These are phyloP conservation scores for Scleromitrula shiraiana DNA, from an alignment of 2,329 filamentous ascomycete genomes.

Conservation along the genomic window DNA sequence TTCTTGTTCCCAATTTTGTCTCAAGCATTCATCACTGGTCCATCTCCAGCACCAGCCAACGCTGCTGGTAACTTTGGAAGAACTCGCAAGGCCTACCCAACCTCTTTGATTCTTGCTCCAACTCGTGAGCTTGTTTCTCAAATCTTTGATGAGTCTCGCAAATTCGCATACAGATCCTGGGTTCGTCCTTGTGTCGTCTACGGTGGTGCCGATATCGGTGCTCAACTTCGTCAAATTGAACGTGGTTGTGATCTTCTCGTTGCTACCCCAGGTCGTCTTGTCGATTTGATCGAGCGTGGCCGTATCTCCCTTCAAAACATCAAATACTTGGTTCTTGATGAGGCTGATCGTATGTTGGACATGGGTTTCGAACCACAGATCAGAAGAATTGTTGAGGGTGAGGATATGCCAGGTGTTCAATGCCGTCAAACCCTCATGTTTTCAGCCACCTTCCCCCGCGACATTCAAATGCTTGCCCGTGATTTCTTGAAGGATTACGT, in stretches of 20 bases:
- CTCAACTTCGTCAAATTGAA: slow-evolving; percentile 96
- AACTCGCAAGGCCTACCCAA: slow-evolving; percentile 96
- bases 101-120: slow-evolving; percentile 88
- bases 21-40: slow-evolving; percentile 89
- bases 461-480: slow-evolving; percentile 97
- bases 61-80: slow-evolving; percentile 71
- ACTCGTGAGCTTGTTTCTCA: slow-evolving; percentile 98
- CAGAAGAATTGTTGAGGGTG: slow-evolving; percentile 93
- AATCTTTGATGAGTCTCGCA: slow-evolving; percentile 95
- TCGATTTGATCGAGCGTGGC: slow-evolving; percentile 96
- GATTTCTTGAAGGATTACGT: slow-evolving; percentile 99
- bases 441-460: slow-evolving; percentile 96
- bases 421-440: slow-evolving; percentile 99
- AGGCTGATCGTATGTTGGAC: slow-evolving; percentile 99
- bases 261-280: slow-evolving; percentile 91
- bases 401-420: slow-evolving; percentile 86
- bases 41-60: slow-evolving; percentile 57
- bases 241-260: slow-evolving; percentile 94
- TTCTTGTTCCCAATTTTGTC: slow-evolving; percentile 98
- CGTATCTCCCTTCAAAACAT: slow-evolving; percentile 97
- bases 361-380: slow-evolving; percentile 99
- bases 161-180: slow-evolving; percentile 98
- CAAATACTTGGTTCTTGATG: slow-evolving; percentile 97
- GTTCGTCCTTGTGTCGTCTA: slow-evolving; percentile 98
- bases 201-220: slow-evolving; percentile 96